phyloP scores from a whole-genome alignment of 2,329 filamentous ascomycete species.

The Cordyceps sp. region DNA sequence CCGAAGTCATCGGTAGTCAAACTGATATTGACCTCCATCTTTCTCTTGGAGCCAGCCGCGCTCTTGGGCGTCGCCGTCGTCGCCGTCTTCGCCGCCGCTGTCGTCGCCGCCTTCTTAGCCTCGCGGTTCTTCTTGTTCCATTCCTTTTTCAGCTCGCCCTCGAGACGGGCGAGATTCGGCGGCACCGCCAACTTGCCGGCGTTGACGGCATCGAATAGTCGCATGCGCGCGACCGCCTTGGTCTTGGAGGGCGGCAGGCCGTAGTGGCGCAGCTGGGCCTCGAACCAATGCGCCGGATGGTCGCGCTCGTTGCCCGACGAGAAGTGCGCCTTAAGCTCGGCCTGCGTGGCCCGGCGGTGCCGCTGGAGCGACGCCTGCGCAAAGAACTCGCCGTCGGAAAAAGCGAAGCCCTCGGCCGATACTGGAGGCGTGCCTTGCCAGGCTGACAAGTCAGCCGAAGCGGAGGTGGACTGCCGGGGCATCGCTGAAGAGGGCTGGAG shows the following conservation, averaged over 20 bases:
- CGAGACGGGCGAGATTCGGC: constrained; percentile 26
- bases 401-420: constrained; percentile 22
- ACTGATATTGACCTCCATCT: constrained; percentile 3
- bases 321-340: constrained; percentile 28
- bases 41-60: constrained; percentile 12
- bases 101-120: constrained; percentile 20
- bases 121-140: constrained; percentile 34
- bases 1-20: not conserved
- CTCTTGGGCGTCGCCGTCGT: constrained; percentile 1
- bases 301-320: constrained; percentile 25
- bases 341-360: constrained; percentile 25
- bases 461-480: too few relatives aligned
- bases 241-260: constrained; percentile 37
- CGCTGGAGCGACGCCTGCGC: constrained; percentile 22
- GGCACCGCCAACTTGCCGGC: constrained; percentile 31
- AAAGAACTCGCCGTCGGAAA: constrained; percentile 23
- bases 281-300: constrained; percentile 42
- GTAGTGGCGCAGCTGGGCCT: constrained; percentile 47
- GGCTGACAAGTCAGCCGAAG: too few relatives aligned
- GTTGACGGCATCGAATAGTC: constrained; percentile 39
- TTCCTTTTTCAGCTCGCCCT: constrained; percentile 38
- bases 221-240: constrained; percentile 40
- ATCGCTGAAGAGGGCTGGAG: too few relatives aligned
- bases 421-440: constrained; percentile 7
- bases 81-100: not conserved